Evolutionary conservation across 257 asterid species (phyloP).

Genomic region (Rauvolfia tetraphylla): DNA sequence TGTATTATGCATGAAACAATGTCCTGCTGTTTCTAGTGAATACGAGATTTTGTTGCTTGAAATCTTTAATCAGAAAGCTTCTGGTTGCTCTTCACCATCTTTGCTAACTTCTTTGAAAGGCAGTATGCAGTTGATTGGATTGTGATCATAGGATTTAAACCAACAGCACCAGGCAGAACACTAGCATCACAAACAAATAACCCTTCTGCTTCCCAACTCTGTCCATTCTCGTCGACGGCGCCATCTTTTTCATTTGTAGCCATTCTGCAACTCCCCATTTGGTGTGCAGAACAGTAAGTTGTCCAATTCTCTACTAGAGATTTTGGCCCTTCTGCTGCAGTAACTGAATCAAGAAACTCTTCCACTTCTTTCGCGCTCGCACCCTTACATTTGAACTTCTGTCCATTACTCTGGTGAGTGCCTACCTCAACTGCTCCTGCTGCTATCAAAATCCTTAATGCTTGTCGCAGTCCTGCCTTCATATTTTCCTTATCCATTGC

Average conservation of each 20-base stretch:
- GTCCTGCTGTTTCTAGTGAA: neutral
- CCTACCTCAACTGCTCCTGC: constrained; percentile 91
- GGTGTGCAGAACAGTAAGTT: constrained; percentile 76
- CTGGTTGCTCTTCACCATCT: constrained; percentile 32
- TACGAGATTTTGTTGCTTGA: neutral
- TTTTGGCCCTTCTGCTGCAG: constrained; percentile 56
- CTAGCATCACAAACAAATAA: constrained; percentile 82
- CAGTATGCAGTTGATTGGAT: constrained; percentile 66
- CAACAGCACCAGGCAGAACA: constrained; percentile 73
- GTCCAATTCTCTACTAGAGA: constrained; percentile 52
- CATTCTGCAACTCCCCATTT: constrained; percentile 94
- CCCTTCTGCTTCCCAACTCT: constrained; percentile 89
- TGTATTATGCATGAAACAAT: neutral
- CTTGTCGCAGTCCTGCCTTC: constrained; percentile 40
- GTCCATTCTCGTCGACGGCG: constrained; percentile 80
- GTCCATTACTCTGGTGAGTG: constrained; percentile 73
- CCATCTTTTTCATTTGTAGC: constrained; percentile 49
- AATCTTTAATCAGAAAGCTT: constrained; percentile 11
- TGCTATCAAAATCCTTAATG: constrained; percentile 56
- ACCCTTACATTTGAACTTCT: constrained; percentile 49
- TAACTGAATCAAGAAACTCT: constrained; percentile 52
- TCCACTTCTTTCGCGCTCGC: constrained; percentile 37
- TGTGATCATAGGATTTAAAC: constrained; percentile 95
- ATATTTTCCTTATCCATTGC: constrained; percentile 51
- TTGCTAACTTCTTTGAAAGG: constrained; percentile 50